phyloP scores from a whole-genome alignment of 768 basidiomycete species.

The Holtermanniella nyarrowii region DNA sequence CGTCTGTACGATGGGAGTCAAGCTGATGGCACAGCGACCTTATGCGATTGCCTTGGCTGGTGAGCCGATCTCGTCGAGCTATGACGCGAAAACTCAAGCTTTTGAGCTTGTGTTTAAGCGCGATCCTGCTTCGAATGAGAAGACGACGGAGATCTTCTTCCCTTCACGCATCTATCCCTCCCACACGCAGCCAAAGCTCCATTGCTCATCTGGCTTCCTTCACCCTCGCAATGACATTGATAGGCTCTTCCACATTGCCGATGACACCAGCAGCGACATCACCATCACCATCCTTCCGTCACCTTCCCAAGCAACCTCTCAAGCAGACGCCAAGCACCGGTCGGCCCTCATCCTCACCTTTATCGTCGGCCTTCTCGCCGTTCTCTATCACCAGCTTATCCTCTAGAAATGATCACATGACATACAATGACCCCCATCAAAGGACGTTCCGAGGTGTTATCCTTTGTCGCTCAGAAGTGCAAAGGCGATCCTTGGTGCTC shows the following conservation, averaged over 20 bases:
- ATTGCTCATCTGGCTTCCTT: not conserved
- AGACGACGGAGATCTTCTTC: conserved; percentile 35
- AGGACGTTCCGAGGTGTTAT: too few species aligned
- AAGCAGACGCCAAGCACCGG: too few species aligned
- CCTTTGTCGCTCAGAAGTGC: too few species aligned
- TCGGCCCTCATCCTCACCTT: too few species aligned
- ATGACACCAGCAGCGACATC: not conserved
- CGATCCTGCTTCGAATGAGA: conserved; percentile 5
- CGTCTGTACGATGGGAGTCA: conserved; percentile 6
- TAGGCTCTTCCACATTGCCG: not conserved
- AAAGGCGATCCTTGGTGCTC: too few species aligned
- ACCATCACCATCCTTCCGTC: not conserved
- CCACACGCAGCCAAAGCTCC: too few species aligned
- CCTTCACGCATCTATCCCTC: conserved; percentile 20
- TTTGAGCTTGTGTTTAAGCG: too few species aligned
- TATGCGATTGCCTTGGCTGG: conserved; percentile 87
- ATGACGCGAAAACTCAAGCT: conserved; percentile 42
- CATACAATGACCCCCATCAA: too few species aligned
- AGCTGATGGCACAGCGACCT: conserved; percentile 49
- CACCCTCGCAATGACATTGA: not conserved
- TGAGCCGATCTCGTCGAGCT: conserved; percentile 60
- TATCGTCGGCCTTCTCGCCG: too few species aligned
- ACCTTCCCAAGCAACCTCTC: too few species aligned
- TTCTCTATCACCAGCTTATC: too few species aligned
- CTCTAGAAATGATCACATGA: too few species aligned